Evolutionary conservation across 2,329 filamentous ascomycete species (phyloP).

Genomic region (Colletotrichum karsti): DNA sequence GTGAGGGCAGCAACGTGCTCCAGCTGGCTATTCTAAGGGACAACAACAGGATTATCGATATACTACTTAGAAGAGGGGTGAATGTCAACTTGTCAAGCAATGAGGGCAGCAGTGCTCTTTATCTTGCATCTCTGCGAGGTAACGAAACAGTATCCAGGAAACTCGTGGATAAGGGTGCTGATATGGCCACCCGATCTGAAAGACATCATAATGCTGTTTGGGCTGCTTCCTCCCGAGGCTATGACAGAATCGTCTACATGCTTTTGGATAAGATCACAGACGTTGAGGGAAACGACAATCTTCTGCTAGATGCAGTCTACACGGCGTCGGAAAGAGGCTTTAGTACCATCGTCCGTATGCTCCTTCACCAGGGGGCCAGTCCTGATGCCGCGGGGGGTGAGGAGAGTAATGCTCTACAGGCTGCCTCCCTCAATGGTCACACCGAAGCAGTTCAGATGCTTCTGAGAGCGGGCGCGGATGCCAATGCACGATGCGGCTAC

Average conservation of each 20-base stretch:
- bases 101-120: neutral
- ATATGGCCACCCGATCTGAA: neutral
- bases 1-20: neutral
- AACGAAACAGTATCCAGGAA: neutral
- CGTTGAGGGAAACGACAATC: neutral
- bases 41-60: neutral
- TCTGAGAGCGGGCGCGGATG: constrained; percentile 19
- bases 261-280: neutral
- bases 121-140: neutral
- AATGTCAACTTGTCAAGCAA: neutral
- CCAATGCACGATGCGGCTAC: constrained; percentile 21
- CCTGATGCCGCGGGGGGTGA: neutral
- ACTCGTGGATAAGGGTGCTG: neutral
- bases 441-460: constrained; percentile 7
- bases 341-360: neutral
- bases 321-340: neutral
- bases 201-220: neutral
- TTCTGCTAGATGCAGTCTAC: neutral
- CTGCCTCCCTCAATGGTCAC: neutral
- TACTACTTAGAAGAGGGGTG: neutral
- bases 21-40: neutral
- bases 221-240: neutral
- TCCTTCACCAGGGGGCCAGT: neutral
- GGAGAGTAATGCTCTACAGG: constrained; percentile 1
- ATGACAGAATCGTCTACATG: neutral